A percentile compares a stretch with the other conserved stretches of the same genome.
Conservation (phyloP, 2,329 filamentous ascomycete species). For the Pseudocercospora fijiensis region DNA sequence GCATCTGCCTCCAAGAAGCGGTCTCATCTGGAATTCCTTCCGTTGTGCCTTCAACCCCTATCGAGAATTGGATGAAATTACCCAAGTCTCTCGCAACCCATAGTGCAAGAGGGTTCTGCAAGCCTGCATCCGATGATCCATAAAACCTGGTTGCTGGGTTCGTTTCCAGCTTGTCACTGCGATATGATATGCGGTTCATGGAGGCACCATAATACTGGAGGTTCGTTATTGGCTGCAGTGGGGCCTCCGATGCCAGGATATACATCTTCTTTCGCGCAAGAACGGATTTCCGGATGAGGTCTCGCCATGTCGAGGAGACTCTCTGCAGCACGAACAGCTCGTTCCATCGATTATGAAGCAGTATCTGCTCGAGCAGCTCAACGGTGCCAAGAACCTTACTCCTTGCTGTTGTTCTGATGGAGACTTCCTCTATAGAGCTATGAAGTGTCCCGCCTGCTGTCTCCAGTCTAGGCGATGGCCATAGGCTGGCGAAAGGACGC, state of each 20-base stretch:
- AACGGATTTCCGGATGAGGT: constrained; percentile 10
- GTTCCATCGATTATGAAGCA: constrained; percentile 11
- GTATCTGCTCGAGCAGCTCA: constrained; percentile 18
- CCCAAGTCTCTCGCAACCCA: constrained; percentile 9
- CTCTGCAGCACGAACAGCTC: constrained; percentile 10
- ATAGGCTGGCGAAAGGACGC: constrained; percentile 6
- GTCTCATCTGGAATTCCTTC: neutral
- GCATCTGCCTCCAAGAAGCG: constrained; percentile 15
- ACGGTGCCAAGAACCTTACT: constrained; percentile 14
- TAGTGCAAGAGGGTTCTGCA: neutral
- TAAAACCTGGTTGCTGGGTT: constrained; percentile 8
- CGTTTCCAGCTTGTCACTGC: neutral
- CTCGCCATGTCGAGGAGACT: constrained; percentile 12
- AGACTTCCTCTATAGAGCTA: neutral
- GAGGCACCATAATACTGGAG: neutral
- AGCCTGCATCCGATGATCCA: neutral
- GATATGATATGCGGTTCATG: neutral
- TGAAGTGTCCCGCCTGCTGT: neutral
- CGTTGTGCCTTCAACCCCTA: constrained; percentile 7
- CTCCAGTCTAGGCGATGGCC: constrained; percentile 3
- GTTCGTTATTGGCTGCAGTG: neutral
- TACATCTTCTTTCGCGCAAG: constrained; percentile 12
- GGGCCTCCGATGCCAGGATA: neutral
- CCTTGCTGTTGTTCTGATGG: neutral
- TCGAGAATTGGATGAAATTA: constrained; percentile 12